phyloP scores from a whole-genome alignment of 208 protist genomes.

The Leishmania arabica region DNA sequence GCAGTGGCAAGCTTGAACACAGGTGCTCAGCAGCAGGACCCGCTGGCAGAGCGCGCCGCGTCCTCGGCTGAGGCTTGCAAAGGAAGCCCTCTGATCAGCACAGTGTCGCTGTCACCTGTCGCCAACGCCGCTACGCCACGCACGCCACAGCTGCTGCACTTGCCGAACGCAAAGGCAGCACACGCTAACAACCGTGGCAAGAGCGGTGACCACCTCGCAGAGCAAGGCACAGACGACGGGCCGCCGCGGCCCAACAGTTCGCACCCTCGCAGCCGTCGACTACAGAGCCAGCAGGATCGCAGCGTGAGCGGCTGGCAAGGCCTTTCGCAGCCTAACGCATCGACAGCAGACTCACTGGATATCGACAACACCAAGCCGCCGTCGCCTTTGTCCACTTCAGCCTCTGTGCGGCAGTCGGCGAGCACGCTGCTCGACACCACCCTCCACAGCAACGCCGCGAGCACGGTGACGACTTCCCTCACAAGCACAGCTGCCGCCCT shows the following conservation, averaged over 20 bases:
- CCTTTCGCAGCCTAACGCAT: background rate
- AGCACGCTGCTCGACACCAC: background rate
- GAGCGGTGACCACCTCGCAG: background rate
- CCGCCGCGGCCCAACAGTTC: background rate
- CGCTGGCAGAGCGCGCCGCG: conserved; percentile 1
- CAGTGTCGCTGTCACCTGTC: background rate
- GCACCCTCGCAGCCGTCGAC: background rate
- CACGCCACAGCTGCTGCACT: background rate
- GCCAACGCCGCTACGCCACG: background rate
- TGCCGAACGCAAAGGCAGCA: background rate
- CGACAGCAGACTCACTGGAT: background rate
- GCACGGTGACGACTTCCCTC: background rate
- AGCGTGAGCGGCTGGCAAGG: conserved; percentile 2
- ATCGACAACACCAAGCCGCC: background rate
- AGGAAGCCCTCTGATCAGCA: conserved; percentile 3
- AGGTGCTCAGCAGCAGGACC: conserved; percentile 11
- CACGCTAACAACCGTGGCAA: background rate
- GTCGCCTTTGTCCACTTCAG: background rate
- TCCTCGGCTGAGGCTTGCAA: conserved; percentile 11
- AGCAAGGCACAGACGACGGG: background rate
- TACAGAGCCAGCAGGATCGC: background rate
- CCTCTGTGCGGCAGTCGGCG: background rate
- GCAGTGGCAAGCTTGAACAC: conserved; percentile 15
- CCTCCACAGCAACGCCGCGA: background rate
- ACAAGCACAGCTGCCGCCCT: background rate